Evolutionary conservation across 192 early-diverging fungal species (phyloP).

Genomic region (Umbelopsis ramanniana): DNA sequence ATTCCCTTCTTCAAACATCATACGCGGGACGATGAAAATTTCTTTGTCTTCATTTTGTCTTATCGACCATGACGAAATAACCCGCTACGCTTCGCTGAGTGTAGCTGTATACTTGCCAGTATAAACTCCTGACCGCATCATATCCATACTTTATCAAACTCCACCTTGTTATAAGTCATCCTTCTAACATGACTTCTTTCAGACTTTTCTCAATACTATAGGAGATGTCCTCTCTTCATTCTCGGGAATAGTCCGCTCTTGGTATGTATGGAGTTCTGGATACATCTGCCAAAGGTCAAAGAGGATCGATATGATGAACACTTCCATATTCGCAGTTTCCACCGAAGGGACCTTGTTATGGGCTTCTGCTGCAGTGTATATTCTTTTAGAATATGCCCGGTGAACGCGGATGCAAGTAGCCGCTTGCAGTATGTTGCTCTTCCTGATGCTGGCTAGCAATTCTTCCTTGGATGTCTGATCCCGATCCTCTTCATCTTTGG

Average conservation of each 20-base stretch:
- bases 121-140: conserved; percentile 42
- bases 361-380: conserved; percentile 14
- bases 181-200: background rate
- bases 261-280: background rate
- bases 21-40: conserved; percentile 2
- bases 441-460: conserved; percentile 37
- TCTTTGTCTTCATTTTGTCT: conserved; percentile 41
- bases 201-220: background rate
- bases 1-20: background rate
- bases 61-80: conserved; percentile 50
- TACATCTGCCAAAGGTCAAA: background rate
- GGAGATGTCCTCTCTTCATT: background rate
- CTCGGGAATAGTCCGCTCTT: background rate
- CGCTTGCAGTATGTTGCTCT: conserved; percentile 18
- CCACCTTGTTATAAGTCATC: background rate
- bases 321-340: conserved; percentile 48
- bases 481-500: conserved; percentile 5
- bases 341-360: conserved; percentile 34
- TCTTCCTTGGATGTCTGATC: conserved; percentile 52
- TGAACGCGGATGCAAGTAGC: conserved; percentile 6
- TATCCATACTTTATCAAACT: background rate
- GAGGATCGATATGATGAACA: conserved; percentile 40
- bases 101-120: conserved; percentile 49
- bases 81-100: conserved; percentile 48
- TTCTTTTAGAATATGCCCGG: conserved; percentile 26